Percentiles rank a stretch among this genome's conserved stretches.
phyloP scores from a whole-genome alignment of 1,284 basidiomycete species.

The Peniophora sp. region DNA sequence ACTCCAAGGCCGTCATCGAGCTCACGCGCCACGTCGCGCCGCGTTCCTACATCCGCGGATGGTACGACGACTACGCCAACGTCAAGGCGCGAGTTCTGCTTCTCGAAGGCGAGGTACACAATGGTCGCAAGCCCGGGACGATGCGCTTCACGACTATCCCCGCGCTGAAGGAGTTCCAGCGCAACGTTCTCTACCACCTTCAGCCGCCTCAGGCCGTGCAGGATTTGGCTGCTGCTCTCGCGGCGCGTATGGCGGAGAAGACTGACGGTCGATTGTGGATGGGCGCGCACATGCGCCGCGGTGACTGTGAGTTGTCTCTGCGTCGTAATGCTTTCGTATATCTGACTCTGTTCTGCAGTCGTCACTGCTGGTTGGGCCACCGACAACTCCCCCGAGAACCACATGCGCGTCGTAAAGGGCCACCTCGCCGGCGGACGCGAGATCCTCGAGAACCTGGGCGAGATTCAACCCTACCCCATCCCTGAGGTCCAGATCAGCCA shows the following conservation, averaged over 20 bases:
- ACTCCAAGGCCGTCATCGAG: conserved; percentile 29
- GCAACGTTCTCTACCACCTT: conserved; percentile 27
- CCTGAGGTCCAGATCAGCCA: conserved; percentile 16
- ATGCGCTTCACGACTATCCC: conserved; percentile 29
- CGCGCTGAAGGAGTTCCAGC: conserved; percentile 23
- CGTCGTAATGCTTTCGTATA: not conserved
- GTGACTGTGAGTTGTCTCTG: conserved; percentile 27
- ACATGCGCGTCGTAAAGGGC: conserved; percentile 47
- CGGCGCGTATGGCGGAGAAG: conserved; percentile 24
- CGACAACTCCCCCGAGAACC: conserved; percentile 21
- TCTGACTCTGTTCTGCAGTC: not conserved
- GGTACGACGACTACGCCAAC: conserved; percentile 30
- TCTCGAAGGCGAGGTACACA: conserved; percentile 33
- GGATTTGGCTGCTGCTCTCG: conserved; percentile 24
- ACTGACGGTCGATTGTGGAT: conserved; percentile 34
- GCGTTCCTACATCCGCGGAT: conserved; percentile 24
- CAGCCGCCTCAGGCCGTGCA: conserved; percentile 21
- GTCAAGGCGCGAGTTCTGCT: conserved; percentile 27
- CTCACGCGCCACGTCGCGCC: conserved; percentile 28
- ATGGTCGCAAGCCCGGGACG: conserved; percentile 30
- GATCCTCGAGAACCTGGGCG: conserved; percentile 17
- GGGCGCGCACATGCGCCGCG: conserved; percentile 39
- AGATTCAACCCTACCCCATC: conserved; percentile 19
- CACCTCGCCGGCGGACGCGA: conserved; percentile 24
- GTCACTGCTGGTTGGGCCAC: not conserved